Conservation (phyloP, 306 rosid genomes). For the Prunus armeniaca region DNA sequence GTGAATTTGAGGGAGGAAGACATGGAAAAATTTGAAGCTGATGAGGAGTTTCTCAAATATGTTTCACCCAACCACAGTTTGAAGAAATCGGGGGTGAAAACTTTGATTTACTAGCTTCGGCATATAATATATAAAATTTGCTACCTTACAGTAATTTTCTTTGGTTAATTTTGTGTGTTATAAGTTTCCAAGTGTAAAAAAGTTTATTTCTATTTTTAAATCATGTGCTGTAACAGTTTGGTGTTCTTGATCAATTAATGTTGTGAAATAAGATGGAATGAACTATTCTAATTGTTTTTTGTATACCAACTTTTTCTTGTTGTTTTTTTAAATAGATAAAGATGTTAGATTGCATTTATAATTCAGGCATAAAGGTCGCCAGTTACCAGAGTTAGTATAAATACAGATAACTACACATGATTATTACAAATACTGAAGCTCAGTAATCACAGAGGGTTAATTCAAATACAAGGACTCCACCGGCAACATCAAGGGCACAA, state of each 20-base stretch:
- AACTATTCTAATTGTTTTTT: too few species aligned
- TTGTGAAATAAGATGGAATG: neutral
- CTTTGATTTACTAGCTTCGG: neutral
- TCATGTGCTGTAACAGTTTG: neutral
- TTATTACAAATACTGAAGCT: too few species aligned
- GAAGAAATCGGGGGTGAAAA: neutral
- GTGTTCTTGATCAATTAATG: neutral
- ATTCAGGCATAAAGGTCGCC: rapidly evolving
- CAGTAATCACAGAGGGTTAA: too few species aligned
- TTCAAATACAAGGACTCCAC: too few species aligned
- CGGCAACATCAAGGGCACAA: too few species aligned
- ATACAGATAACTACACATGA: too few species aligned
- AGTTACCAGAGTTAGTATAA: too few species aligned
- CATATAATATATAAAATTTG: neutral
- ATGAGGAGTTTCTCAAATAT: slow-evolving; percentile 21
- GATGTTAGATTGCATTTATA: too few species aligned
- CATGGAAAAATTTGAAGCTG: slow-evolving; percentile 33
- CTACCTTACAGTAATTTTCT: neutral
- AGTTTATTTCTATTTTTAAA: neutral
- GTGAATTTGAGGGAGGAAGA: slow-evolving; percentile 22
- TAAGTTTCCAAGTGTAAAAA: neutral
- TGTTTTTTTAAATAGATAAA: too few species aligned
- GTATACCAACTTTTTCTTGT: too few species aligned
- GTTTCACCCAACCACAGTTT: slow-evolving; percentile 2
- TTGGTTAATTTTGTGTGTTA: neutral